Percentiles rank a stretch among this genome's conserved stretches.
Evolutionary conservation across 2,329 filamentous ascomycete genomes (phyloP).

Genomic region (Colletotrichum sp.): DNA sequence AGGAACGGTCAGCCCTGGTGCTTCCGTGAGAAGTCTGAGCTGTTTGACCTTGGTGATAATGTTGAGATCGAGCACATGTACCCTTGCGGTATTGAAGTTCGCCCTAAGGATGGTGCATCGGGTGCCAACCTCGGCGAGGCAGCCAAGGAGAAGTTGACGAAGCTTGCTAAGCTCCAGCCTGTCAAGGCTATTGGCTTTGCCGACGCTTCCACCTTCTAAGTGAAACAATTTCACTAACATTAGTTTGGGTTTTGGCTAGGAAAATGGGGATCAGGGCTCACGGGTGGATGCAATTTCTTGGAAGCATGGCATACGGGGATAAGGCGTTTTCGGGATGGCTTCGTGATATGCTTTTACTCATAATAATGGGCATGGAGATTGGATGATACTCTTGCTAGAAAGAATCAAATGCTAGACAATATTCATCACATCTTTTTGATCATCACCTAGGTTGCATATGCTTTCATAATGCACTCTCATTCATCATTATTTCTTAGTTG

Average conservation of each 20-base stretch:
- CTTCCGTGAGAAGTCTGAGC: constrained; percentile 37
- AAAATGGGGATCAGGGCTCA: background rate
- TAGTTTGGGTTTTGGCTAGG: background rate
- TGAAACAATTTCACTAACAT: no score
- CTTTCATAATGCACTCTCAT: background rate
- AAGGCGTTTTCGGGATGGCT: background rate
- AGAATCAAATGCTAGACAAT: background rate
- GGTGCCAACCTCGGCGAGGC: background rate
- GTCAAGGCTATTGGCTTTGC: constrained; percentile 2
- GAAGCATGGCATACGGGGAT: background rate
- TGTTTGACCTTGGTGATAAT: constrained; percentile 26
- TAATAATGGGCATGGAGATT: rapidly evolving
- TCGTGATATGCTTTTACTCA: background rate
- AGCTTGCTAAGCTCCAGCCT: constrained; percentile 3
- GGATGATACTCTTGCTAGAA: background rate
- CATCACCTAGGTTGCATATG: rapidly evolving
- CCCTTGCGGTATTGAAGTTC: constrained; percentile 18
- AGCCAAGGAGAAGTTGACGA: constrained; percentile 3
- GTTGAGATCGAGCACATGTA: constrained; percentile 23
- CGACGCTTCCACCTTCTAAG: background rate
- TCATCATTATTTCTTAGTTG: background rate
- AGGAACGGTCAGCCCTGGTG: constrained; percentile 35
- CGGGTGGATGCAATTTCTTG: background rate
- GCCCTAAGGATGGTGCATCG: background rate
- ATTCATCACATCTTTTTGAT: background rate